Evolutionary conservation across 768 basidiomycete species (phyloP), one percentile per base, ranked within the genome.

Genomic region (Phanerodontia chrysosporium): DNA sequence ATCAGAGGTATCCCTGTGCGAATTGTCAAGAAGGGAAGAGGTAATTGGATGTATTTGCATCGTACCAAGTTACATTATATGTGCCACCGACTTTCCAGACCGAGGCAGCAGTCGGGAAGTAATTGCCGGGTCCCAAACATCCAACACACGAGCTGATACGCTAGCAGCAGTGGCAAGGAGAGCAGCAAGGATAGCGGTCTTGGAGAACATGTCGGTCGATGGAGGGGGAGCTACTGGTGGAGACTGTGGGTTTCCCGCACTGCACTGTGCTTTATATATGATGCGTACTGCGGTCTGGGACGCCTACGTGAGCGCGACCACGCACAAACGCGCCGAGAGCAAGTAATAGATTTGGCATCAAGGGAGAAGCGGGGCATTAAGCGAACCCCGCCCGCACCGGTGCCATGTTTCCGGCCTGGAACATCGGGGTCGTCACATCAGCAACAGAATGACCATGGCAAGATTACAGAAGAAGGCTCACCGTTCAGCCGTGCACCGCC

Each of bases 61-160:
- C 60, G 65, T 60, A 83, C 84, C 84, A 85, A 42, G 68, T 69
- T 58, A 85, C 78, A 27, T 66, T 64, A 59, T 79, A 74, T 0
- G 18, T 45, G 8, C 66, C 65, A 24, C 77, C 76, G 35, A 67
- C 61, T 1, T 45, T 16, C 83, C 83, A 85, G 12, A 70, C 30
- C 4, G 62, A 59, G 4, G 57, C 58, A 1, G 51, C 49, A 18
- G 51, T 58, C 25, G 81, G 83, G 58, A 62, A 25, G 70, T 80
- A 64, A 84, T 77, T 1, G 57, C 61, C 1, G 83, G 81, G 44
- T 69, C 73, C 63, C 73, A 71, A 61, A 76, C 75, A 54, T 77
- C 63, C 2, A 42, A 42, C 2, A 51, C 30, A 8, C 29, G 45
- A 13, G 44, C 58, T 2, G 58, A 16, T 22, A 28, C 58, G 35